Evolutionary conservation across 441 rosid genomes (phyloP).

Genomic region (Syzygium syzygioides): DNA sequence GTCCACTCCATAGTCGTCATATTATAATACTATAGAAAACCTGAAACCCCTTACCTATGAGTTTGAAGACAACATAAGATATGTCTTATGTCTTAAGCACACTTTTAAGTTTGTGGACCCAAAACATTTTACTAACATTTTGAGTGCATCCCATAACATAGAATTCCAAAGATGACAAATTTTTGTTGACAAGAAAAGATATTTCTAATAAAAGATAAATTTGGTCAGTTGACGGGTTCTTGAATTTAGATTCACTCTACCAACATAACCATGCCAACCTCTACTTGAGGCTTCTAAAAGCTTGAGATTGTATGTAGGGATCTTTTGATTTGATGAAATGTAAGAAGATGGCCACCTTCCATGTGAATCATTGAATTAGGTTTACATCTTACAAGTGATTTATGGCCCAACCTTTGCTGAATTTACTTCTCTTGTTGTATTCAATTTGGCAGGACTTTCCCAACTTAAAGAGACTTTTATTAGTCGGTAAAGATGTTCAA

Average conservation of each 20-base stretch:
- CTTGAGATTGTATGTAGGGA: too few relatives aligned
- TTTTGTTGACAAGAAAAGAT: too few relatives aligned
- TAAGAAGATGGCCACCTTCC: not conserved
- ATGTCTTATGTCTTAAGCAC: too few relatives aligned
- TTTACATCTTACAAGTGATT: too few relatives aligned
- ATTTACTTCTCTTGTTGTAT: not conserved
- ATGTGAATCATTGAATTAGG: not conserved
- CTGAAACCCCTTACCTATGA: not conserved
- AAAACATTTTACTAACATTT: too few relatives aligned
- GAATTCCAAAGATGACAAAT: too few relatives aligned
- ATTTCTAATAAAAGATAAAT: too few relatives aligned
- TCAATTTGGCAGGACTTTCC: not conserved
- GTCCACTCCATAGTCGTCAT: not conserved
- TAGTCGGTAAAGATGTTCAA: not conserved
- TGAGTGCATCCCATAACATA: not conserved
- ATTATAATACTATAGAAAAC: too few relatives aligned
- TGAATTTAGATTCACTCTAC: too few relatives aligned
- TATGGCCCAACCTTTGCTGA: not conserved
- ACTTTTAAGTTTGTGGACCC: not conserved
- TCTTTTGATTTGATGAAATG: not conserved
- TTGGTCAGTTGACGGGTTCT: too few relatives aligned
- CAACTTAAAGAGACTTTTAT: not conserved
- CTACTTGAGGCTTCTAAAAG: not conserved
- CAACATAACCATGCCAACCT: not conserved
- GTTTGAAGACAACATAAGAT: too few relatives aligned